Conservation (phyloP, 2,329 filamentous ascomycete species). For the Cyphellophora europaea region DNA sequence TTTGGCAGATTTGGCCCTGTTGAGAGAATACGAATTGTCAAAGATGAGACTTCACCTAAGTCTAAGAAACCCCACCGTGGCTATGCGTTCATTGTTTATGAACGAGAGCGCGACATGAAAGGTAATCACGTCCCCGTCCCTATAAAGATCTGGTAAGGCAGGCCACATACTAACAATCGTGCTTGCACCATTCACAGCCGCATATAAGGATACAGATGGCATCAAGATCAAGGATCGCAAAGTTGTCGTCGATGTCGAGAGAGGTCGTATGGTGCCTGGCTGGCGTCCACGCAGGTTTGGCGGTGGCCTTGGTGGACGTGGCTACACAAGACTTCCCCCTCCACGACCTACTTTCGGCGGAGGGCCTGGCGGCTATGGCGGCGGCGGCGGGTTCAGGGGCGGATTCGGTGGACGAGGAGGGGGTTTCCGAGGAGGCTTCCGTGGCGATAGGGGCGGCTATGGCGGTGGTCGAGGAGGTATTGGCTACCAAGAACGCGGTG, state of each 20-base stretch:
- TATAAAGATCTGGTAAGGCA: constrained; percentile 20
- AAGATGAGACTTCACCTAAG: constrained; percentile 68
- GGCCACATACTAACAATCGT: too few species aligned
- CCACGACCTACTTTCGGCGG: constrained; percentile 60
- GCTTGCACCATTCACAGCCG: constrained; percentile 70
- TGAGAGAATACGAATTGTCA: constrained; percentile 84
- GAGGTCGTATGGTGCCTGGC: constrained; percentile 83
- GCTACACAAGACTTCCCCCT: constrained; percentile 76
- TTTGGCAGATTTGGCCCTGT: constrained; percentile 91
- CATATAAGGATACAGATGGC: constrained; percentile 79
- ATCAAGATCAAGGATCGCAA: constrained; percentile 86
- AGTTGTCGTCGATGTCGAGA: constrained; percentile 91
- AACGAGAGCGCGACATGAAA: constrained; percentile 98
- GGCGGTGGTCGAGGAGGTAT: constrained; percentile 38
- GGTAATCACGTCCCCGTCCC: constrained; percentile 50
- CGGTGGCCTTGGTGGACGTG: constrained; percentile 82
- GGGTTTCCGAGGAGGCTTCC: constrained; percentile 42
- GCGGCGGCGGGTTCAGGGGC: constrained; percentile 45
- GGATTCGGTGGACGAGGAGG: constrained; percentile 40
- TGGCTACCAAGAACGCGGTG: constrained; percentile 50
- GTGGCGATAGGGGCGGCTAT: constrained; percentile 32
- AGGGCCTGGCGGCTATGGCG: constrained; percentile 46
- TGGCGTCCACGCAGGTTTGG: constrained; percentile 90
- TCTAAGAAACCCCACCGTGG: constrained; percentile 75
- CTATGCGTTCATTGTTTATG: constrained; percentile 95